These are phyloP conservation scores for Blastocystis sp. DNA, from an alignment of 352 stramenopile genomes.

Conservation along the genomic window DNA sequence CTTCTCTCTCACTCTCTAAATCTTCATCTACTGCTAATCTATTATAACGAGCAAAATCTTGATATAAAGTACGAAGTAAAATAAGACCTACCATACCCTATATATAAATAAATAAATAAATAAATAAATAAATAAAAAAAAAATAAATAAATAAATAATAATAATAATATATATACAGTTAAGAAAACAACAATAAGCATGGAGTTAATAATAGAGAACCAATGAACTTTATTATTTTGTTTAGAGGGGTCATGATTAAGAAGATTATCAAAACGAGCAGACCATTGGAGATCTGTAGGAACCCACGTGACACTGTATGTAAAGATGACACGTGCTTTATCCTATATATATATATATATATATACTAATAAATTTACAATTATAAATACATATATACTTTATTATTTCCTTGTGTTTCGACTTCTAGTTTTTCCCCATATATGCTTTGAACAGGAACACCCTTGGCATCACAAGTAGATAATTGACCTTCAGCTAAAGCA, in stretches of 20 bases:
- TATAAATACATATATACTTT: too few species aligned
- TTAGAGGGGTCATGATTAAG: constrained; percentile 65
- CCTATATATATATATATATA: too few species aligned
- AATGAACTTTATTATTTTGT: constrained; percentile 73
- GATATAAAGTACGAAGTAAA: constrained; percentile 83
- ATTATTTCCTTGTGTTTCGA: too few species aligned
- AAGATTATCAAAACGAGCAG: constrained; percentile 95
- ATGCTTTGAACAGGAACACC: too few species aligned
- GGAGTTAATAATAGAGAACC: constrained; percentile 96
- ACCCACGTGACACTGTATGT: constrained; percentile 96
- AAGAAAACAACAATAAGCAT: constrained; percentile 97
- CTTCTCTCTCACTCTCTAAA: constrained; percentile 65
- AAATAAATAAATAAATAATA: constrained; percentile 94
- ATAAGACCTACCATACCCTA: constrained; percentile 93
- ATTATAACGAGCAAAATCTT: constrained; percentile 94
- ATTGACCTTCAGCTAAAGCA: too few species aligned
- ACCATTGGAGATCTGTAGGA: constrained; percentile 79
- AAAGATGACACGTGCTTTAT: constrained; percentile 54
- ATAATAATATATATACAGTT: constrained; percentile 43
- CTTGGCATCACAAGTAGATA: too few species aligned
- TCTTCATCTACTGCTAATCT: constrained; percentile 74
- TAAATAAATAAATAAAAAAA: constrained; percentile 75
- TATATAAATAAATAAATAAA: not conserved
- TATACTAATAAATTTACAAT: too few species aligned
- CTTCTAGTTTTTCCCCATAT: too few species aligned